A percentile compares a stretch with the other conserved stretches of the same genome.
phyloP scores from a whole-genome alignment of 1,284 basidiomycete genomes.

The Ceraceosorus bombacis region DNA sequence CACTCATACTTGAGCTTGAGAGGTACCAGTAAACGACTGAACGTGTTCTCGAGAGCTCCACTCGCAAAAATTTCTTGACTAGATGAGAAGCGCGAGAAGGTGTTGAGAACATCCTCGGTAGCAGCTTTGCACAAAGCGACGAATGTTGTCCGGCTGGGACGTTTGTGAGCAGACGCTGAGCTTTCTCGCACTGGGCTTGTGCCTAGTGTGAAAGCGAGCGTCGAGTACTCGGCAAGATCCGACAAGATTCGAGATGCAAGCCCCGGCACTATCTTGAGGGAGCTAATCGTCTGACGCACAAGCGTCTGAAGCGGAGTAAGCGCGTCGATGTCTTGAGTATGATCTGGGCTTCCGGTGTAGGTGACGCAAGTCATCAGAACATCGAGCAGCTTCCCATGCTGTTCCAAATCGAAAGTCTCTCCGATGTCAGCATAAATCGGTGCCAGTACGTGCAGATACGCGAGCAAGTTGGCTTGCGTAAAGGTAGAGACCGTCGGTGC shows the following conservation, averaged over 20 bases:
- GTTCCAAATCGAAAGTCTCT: conserved; percentile 57
- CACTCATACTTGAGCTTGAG: conserved; percentile 92
- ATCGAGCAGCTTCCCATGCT: conserved; percentile 56
- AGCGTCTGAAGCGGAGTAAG: conserved; percentile 70
- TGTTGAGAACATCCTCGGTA: conserved; percentile 72
- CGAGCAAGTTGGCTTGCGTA: conserved; percentile 78
- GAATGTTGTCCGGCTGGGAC: conserved; percentile 60
- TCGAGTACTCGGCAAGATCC: conserved; percentile 75
- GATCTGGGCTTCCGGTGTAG: conserved; percentile 74
- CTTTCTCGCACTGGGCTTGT: no score
- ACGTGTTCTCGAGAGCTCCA: conserved; percentile 71
- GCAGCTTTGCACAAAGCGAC: conserved; percentile 74
- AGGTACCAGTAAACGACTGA: conserved; percentile 62
- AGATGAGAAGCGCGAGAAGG: conserved; percentile 59
- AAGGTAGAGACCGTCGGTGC: conserved; percentile 49
- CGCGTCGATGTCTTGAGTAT: conserved; percentile 73
- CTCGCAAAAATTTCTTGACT: conserved; percentile 63
- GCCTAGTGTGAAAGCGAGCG: conserved; percentile 64
- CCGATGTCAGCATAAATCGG: conserved; percentile 40
- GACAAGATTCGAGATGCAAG: conserved; percentile 66
- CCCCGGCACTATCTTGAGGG: conserved; percentile 55
- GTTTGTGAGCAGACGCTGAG: conserved; percentile 40
- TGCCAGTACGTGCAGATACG: conserved; percentile 64
- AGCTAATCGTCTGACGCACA: conserved; percentile 64
- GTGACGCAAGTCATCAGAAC: conserved; percentile 74